Base-by-base conservation (phyloP, 2,329 filamentous ascomycete genomes). In the Cordyceps cateniannulata region DNA sequence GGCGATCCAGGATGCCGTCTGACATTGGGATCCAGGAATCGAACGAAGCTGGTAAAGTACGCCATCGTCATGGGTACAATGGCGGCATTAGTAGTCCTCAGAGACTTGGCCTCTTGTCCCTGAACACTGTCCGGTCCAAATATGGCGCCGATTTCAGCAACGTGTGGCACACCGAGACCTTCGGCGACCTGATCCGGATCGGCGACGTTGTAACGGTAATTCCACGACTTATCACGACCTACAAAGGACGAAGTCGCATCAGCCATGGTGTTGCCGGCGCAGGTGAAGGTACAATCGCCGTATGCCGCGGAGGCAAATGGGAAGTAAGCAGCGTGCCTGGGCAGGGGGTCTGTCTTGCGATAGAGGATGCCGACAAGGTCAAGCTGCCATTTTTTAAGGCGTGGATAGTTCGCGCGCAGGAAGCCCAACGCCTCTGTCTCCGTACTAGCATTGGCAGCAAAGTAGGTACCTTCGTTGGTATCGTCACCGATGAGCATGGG, bases 31-130 rank as follows among this genome's bases (percentile, higher is more conserved):
- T 82, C 71, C 38, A 80, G 68, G 12, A 67, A 66, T 25, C 72
- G 69, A 22, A 80, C 76, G 64, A 83, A 83, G 20, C 77, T 79
- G 49, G 81, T 71, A 68, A 74, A 81, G 66, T 83, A 83, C 52
- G 71, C 70, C 77, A 80, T 80, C 20, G 80, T 71, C 14, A 81
- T 62, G 6, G 75, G 74, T 2, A 82, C 75, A 2, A 81, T 70
- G 3, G 68, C 68, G 3, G 74, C 73, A 65, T 82, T 81, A 65
- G 76, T 77, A 16, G 74, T 73, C 45, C 67, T 70, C 65, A 80
- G 81, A 64, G 77, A 79, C 47, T 56, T 62, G 12, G 66, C 69
- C 25, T 67, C 69, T 10, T 57, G 47, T 1, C 63, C 44, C 22
- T 18, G 35, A 58, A 61, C 35, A 66, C 66, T 32, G 66, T 70